Evolutionary conservation across 225 moss, liverwort and hornwort genomes (phyloP).

Genomic region (Physcomitrellopsis africana): DNA sequence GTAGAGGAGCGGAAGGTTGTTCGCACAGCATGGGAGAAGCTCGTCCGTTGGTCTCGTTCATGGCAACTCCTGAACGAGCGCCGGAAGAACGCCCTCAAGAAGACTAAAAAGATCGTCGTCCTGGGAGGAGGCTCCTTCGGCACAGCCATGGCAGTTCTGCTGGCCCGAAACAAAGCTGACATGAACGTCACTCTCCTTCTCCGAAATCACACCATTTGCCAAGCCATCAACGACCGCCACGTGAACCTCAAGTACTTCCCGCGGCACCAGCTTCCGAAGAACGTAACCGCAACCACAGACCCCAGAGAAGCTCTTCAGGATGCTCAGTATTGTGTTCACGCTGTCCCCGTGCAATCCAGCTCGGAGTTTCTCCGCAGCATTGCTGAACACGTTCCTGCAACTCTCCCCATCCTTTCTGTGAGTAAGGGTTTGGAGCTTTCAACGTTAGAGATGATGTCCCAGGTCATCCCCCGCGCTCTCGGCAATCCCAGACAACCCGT

Average conservation of each 20-base stretch:
- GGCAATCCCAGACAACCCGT: conserved; percentile 89
- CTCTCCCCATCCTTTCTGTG: conserved; percentile 82
- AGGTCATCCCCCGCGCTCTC: conserved; percentile 85
- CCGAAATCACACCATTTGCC: conserved; percentile 66
- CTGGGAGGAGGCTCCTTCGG: conserved; percentile 94
- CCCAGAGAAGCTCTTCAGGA: conserved; percentile 70
- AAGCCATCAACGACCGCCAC: conserved; percentile 78
- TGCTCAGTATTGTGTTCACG: conserved; percentile 86
- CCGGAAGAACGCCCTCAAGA: conserved; percentile 71
- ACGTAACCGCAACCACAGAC: conserved; percentile 89
- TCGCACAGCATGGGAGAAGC: conserved; percentile 95
- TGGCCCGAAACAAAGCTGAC: conserved; percentile 87
- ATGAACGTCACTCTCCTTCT: conserved; percentile 82
- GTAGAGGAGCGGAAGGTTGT: conserved; percentile 86
- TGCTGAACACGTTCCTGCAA: conserved; percentile 73
- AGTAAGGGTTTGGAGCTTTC: conserved; percentile 91
- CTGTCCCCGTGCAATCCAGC: conserved; percentile 90
- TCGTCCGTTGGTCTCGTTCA: conserved; percentile 91
- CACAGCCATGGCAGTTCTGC: conserved; percentile 89
- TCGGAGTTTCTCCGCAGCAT: conserved; percentile 65
- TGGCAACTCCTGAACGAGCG: conserved; percentile 82
- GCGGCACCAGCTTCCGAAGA: conserved; percentile 65
- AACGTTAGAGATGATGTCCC: conserved; percentile 96
- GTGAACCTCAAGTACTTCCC: conserved; percentile 82
- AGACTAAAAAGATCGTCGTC: conserved; percentile 83